Conservation (phyloP, 208 protist genomes). For the Trichomonas tenax region DNA sequence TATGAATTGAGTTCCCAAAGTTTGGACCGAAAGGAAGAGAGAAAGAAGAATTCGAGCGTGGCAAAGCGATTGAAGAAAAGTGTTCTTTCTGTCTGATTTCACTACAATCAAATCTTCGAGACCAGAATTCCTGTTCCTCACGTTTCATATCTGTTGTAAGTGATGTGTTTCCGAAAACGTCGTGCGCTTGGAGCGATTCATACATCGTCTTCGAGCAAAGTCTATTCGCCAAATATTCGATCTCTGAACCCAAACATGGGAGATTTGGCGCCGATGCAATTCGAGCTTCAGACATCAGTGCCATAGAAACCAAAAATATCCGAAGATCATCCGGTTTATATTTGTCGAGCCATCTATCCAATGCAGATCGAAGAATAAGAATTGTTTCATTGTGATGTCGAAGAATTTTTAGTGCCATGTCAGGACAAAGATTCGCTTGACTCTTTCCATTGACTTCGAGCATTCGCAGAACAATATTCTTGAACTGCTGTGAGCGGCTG, state of each 20-base stretch:
- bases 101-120: background rate
- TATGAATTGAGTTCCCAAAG: background rate
- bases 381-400: background rate
- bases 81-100: background rate
- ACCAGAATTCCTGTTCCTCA: background rate
- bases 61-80: background rate
- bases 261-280: background rate
- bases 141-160: background rate
- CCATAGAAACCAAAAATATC: background rate
- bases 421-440: background rate
- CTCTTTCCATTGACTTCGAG: background rate
- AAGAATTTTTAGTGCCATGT: background rate
- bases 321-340: background rate
- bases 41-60: background rate
- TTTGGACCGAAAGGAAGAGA: background rate
- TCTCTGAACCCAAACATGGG: background rate
- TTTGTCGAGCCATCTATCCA: background rate
- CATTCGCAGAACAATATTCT: background rate
- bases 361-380: background rate
- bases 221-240: background rate
- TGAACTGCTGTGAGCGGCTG: background rate
- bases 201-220: background rate
- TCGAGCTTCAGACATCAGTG: background rate
- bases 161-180: background rate
- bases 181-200: background rate